phyloP scores from a whole-genome alignment of 768 basidiomycete species.

The Leccinum disarticulatum region DNA sequence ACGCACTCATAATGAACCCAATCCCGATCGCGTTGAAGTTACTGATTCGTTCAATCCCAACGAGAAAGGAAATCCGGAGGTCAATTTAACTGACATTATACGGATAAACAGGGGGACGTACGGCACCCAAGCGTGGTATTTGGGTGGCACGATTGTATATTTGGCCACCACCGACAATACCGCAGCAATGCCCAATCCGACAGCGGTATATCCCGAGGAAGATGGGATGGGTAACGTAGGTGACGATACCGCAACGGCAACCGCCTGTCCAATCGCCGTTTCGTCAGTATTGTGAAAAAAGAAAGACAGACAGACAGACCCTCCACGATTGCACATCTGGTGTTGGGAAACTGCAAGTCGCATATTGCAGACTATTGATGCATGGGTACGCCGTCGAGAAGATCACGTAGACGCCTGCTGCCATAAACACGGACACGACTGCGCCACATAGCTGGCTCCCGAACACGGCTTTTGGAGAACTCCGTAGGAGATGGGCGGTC shows the following conservation, averaged over 20 bases:
- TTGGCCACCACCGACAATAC: conserved; percentile 46
- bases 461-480: conserved; percentile 64
- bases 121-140: conserved; percentile 24
- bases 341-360: conserved; percentile 23
- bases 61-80: background rate
- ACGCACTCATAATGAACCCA: background rate
- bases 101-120: conserved; percentile 6
- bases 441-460: conserved; percentile 58
- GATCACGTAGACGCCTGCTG: conserved; percentile 56
- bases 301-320: background rate
- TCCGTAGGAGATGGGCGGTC: conserved; percentile 66
- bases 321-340: conserved; percentile 28
- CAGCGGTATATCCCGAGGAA: conserved; percentile 58
- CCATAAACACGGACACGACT: conserved; percentile 60
- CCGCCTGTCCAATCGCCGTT: conserved; percentile 6
- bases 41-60: conserved; percentile 2
- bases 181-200: conserved; percentile 48
- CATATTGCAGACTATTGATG: conserved; percentile 36
- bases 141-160: conserved; percentile 24
- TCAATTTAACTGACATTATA: background rate
- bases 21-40: conserved; percentile 32
- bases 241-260: conserved; percentile 23
- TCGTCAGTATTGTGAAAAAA: background rate
- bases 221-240: conserved; percentile 41
- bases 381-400: conserved; percentile 64